Evolutionary conservation across 2,329 filamentous ascomycete species (phyloP), one percentile per base, ranked within the genome.

Genomic region (Exophiala sp.): DNA sequence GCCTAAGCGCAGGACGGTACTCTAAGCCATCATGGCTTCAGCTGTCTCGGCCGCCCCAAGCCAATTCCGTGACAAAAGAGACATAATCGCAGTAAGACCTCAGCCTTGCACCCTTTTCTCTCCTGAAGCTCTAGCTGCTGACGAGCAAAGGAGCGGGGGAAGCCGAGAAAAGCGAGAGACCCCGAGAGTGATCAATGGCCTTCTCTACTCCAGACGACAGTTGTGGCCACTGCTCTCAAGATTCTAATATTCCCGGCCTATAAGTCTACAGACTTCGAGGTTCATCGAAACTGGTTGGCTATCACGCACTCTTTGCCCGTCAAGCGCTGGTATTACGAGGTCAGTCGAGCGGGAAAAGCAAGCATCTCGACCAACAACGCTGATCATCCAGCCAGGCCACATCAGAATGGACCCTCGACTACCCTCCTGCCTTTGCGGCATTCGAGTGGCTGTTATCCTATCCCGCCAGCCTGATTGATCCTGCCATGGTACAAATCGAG

Each of bases 341-440:
- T 82, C 65, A 53, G 66, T 52, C 29, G 14, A 27, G 14, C 13
- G 22, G 13, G 13, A 19, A 9, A 16, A 14, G 19, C 34, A 19
- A 32, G n/a, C 18, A 13, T 10, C 13, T 35, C 9, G 14, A 8
- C 8, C n/a, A 9, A 18, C 18, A 23, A 21, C 19, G 37, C 38
- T 53, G 18, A 53, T 29, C 8, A 19, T 19, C 24, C 23, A 19
- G 6, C 22, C 60, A 83, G 76, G 85, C 90, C 72, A 95, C 90
- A 1, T 98, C 93, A 52, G 88, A 97, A 88, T 98, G 93, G 93
- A 98, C 93, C 0, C 83, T 98, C 64, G 93, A 98, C 72, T 98
- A 98, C 66, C 93, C 93, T 24, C 93, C 93, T 6, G 96, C 97
- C 72, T 98, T 98, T 65, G 93, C 93, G 60, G 90, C 86, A 66